Base-by-base conservation (phyloP, 208 protist genomes). In the Trypanosoma avium region DNA sequence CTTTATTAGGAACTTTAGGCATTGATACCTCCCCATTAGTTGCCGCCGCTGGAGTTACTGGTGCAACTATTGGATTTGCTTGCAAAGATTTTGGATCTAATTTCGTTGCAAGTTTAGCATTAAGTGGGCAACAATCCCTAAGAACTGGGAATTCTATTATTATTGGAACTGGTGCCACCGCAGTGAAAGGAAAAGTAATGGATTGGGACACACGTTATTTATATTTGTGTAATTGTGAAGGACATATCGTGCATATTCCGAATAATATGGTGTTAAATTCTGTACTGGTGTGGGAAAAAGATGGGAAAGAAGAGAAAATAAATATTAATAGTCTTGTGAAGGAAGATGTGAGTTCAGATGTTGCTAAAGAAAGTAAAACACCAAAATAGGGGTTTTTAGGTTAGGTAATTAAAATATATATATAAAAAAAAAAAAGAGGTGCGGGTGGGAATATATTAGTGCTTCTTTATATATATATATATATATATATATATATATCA, bases 121-220 rank as follows among this genome's bases (percentile, higher is more conserved):
- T 95, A 29, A 78, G 76, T 24, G 81, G 84, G 2, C 79, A 94
- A 43, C 35, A 52, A 32, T 80, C 79, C 0, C 67, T 91, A 19
- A 80, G 88, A 9, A 78, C 73, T 1, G 84, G 82, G 38, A 92
- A 84, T 47, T 54, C 72, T 2, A 72, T 90, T 38, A 73, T 73
- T n/a, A 84, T 94, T 40, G 84, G 84, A 1, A 70, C 46, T 6
- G 84, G 83, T n/a, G 0, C 56, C 19, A 66, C 26, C 10, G 75
- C 54, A n/a, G 75, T 88, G 3, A 70, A 47, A 7, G 84, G 84
- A 43, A 68, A 63, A n/a, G 68, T 92, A 13, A 42, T 80, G 7
- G 70, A 94, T 76, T 92, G 88, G 83, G 85, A 94, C 49, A 88
- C 81, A 12, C 79, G 87, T 19, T 93, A 93, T 57, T 61, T 93